Evolutionary conservation across 345 rosid genomes (phyloP).

Genomic region (Litchi chinensis): DNA sequence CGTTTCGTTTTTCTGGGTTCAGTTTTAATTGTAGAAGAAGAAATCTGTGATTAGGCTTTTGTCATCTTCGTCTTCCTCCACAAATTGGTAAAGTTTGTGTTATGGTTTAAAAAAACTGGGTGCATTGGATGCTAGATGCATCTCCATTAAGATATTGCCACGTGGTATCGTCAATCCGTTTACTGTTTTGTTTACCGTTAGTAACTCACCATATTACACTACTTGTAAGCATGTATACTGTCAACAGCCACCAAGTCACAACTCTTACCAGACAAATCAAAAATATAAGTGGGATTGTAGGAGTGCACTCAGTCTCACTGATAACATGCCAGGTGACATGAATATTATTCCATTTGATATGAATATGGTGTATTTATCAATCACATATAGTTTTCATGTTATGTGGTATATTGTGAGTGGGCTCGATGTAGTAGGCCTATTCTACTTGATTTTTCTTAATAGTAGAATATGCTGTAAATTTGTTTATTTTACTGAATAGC

Average conservation of each 20-base stretch:
- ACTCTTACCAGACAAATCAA: too few species aligned
- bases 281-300: background rate
- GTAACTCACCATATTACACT: background rate
- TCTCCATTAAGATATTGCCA: background rate
- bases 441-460: too few species aligned
- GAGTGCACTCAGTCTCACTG: background rate
- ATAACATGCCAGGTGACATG: background rate
- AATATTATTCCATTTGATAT: background rate
- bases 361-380: background rate
- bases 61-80: background rate
- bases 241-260: too few species aligned
- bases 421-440: background rate
- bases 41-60: background rate
- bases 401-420: background rate
- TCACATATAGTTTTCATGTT: background rate
- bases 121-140: background rate
- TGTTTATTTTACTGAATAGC: background rate
- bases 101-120: background rate
- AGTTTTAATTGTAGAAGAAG: background rate
- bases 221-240: too few species aligned
- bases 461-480: too few species aligned
- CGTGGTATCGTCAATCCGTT: background rate
- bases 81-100: conserved; percentile 28
- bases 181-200: background rate
- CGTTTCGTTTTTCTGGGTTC: background rate